Evolutionary conservation across 495 filamentous ascomycete species (phyloP), one percentile per base, ranked within the genome.

Genomic region (Trichoderma asperelloides): DNA sequence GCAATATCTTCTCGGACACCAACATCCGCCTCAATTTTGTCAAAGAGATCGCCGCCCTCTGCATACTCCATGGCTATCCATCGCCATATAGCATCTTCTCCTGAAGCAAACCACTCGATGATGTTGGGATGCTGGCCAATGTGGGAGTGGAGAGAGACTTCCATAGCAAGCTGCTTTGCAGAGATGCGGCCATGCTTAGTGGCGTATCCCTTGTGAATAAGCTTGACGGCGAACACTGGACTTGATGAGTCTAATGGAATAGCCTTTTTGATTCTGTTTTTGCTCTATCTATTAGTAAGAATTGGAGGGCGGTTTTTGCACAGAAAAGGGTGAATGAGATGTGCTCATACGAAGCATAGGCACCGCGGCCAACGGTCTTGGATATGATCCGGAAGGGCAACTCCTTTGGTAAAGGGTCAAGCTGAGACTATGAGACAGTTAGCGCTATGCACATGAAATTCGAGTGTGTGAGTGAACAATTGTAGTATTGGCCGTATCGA

Each of bases 61-160:
- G 95, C 95, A 71, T 91, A 87, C 75, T 99, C 95, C 93, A 99
- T 97, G 16, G 92, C 93, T 72, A 99, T 96, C 94, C 94, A 99
- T 71, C 87, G 84, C 96, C 96, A 99, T n/a, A 88, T 78, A 2
- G 80, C 74, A 73, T 99, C 93, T 75, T 97, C 92, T 64, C 91
- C 95, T 3, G 86, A 88, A 40, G 88, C 86, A 70, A 93, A 93
- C 82, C 91, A 97, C 71, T 90, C 87, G 70, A 99, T 96, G 65
- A 99, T 88, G 76, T 98, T 97, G 60, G 87, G 84, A 74, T 99
- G 95, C 68, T 91, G 89, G 45, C 90, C 90, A 60, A 97, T 88
- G 72, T 93, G 87, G 43, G 84, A 86, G 78, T 99, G 95, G 9
- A 98, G 85, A 12, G 89, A 91, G 40, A 93, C 88, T 77, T 99